phyloP scores from a whole-genome alignment of 164 flowering plant species.

The Berberis vulgaris region DNA sequence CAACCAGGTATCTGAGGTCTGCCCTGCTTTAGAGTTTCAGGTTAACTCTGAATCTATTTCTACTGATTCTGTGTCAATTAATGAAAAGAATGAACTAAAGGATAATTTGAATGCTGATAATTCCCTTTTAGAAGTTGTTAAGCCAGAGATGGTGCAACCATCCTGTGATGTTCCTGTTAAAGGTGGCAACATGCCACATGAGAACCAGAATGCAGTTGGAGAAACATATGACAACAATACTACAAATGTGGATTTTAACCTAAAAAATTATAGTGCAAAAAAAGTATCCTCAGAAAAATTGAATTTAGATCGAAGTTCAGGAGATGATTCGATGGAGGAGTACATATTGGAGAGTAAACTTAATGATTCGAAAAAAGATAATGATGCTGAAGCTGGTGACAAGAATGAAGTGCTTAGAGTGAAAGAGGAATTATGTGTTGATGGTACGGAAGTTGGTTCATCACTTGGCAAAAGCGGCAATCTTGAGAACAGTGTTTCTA shows the following conservation, averaged over 20 bases:
- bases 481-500: constrained; percentile 24
- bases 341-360: constrained; percentile 62
- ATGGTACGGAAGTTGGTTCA: constrained; percentile 30
- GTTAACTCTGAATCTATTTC: no score
- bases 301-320: constrained; percentile 72
- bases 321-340: constrained; percentile 92
- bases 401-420: constrained; percentile 26
- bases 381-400: constrained; percentile 32
- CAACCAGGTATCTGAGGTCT: constrained; percentile 92
- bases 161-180: constrained; percentile 53
- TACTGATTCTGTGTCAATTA: no score
- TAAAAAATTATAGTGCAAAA: no score
- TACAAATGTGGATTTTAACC: constrained; percentile 38
- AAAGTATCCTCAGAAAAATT: constrained; percentile 62
- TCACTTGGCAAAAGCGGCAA: constrained; percentile 26
- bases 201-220: constrained; percentile 38
- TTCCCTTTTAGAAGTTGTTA: constrained; percentile 73
- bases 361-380: constrained; percentile 39
- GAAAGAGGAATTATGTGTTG: constrained; percentile 41
- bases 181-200: constrained; percentile 58
- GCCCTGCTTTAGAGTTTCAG: constrained; percentile 80
- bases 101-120: constrained; percentile 89
- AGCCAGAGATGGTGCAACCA: constrained; percentile 74
- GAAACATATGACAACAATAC: constrained; percentile 29
- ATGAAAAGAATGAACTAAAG: no score